phyloP scores from a whole-genome alignment of 805 yeast genomes.

The Crinitomyces ghanaensis region DNA sequence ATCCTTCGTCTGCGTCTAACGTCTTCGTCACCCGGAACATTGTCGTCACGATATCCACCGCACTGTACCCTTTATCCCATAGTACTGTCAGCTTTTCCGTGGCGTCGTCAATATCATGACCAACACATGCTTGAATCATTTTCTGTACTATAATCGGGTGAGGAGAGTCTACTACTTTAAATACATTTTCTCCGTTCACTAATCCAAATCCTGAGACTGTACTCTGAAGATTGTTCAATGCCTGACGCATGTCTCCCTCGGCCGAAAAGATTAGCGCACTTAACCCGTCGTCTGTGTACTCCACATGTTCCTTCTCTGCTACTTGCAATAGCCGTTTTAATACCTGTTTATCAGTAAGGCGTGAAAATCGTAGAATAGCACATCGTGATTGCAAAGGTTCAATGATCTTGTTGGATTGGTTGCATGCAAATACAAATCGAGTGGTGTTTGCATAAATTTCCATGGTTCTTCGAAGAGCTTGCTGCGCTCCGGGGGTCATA shows the following conservation, averaged over 20 bases:
- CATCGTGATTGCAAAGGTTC: conserved; percentile 96
- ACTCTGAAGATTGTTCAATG: conserved; percentile 85
- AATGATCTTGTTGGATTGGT: conserved; percentile 85
- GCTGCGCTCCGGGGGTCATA: conserved; percentile 96
- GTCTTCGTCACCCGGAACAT: conserved; percentile 81
- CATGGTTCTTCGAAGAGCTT: conserved; percentile 89
- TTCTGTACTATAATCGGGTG: conserved; percentile 78
- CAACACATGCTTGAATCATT: conserved; percentile 40
- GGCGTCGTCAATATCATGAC: conserved; percentile 50
- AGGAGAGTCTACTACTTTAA: conserved; percentile 91
- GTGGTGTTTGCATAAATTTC: conserved; percentile 92
- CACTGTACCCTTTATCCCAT: conserved; percentile 87
- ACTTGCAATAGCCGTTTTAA: conserved; percentile 64
- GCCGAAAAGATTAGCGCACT: conserved; percentile 90
- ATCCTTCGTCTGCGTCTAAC: conserved; percentile 56
- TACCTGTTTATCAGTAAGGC: conserved; percentile 76
- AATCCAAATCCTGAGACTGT: conserved; percentile 88
- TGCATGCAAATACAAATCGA: conserved; percentile 97
- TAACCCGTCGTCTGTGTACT: conserved; percentile 79
- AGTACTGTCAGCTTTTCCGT: conserved; percentile 50
- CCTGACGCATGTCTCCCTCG: conserved; percentile 99
- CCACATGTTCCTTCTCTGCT: conserved; percentile 54
- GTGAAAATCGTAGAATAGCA: conserved; percentile 79
- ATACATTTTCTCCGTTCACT: conserved; percentile 87
- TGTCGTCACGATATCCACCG: conserved; percentile 85